Evolutionary conservation across 768 basidiomycete genomes (phyloP).

Genomic region (Strobilomyces dryophilus): DNA sequence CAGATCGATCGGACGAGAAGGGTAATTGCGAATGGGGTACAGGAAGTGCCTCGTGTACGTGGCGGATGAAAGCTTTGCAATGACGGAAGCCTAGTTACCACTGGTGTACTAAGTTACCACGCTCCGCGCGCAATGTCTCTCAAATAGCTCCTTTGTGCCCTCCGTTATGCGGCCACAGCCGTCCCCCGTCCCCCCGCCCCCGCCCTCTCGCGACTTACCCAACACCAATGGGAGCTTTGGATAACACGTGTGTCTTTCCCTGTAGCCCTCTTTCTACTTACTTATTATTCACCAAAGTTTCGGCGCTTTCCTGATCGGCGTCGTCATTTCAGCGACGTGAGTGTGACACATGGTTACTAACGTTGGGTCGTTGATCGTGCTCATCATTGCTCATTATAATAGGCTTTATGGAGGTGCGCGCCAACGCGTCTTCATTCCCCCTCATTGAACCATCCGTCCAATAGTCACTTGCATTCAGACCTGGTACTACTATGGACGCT

Average conservation of each 20-base stretch:
- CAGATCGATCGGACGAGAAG: constrained; percentile 15
- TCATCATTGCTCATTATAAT: not conserved
- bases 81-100: constrained; percentile 21
- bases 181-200: not conserved
- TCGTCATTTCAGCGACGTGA: constrained; percentile 50
- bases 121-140: constrained; percentile 5
- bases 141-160: constrained; percentile 14
- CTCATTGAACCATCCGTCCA: constrained; percentile 1
- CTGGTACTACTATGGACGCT: constrained; percentile 49
- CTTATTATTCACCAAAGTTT: constrained; percentile 32
- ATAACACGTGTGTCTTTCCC: constrained; percentile 35
- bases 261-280: not conserved
- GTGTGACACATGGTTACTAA: constrained; percentile 22
- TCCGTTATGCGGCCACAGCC: not conserved
- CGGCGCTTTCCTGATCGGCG: constrained; percentile 52
- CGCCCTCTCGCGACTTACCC: not conserved
- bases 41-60: constrained; percentile 13
- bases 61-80: constrained; percentile 23
- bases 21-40: constrained; percentile 12
- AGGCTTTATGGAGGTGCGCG: constrained; percentile 51
- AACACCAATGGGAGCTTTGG: constrained; percentile 24
- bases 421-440: not conserved
- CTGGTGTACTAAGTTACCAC: constrained; percentile 10
- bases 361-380: not conserved
- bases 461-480: constrained; percentile 55